These are phyloP conservation scores for Fusarium dlaminii DNA, from an alignment of 2,329 filamentous ascomycete genomes.

Conservation along the genomic window DNA sequence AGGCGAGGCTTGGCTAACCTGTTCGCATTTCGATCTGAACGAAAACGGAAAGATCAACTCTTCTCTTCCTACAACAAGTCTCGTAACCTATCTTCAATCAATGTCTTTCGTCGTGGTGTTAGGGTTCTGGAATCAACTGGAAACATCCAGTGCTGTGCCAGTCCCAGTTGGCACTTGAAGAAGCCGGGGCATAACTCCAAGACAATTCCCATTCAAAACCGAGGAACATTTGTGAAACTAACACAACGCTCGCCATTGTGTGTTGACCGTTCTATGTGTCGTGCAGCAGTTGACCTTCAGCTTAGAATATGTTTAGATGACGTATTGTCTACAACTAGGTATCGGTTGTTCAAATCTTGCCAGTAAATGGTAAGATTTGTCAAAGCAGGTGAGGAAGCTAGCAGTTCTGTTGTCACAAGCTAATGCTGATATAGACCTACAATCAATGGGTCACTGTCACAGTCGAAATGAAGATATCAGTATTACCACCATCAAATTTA, in stretches of 20 bases:
- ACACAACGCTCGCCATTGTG: not conserved
- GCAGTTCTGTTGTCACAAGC: not conserved
- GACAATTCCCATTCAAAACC: not conserved
- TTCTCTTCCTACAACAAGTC: not conserved
- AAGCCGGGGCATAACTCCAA: not conserved
- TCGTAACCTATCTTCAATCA: accelerated
- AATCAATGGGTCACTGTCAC: not conserved
- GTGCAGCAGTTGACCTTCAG: accelerated
- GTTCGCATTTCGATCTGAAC: not conserved
- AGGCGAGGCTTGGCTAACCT: not conserved
- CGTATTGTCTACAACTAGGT: not conserved
- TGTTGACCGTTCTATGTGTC: not conserved
- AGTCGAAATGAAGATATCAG: accelerated
- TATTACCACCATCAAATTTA: not conserved
- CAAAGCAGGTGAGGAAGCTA: not conserved
- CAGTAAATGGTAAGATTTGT: not conserved
- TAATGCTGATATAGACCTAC: not conserved
- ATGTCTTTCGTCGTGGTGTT: accelerated
- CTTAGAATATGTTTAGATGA: not conserved
- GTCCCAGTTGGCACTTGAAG: not conserved
- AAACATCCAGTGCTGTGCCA: not conserved
- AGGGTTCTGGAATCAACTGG: accelerated
- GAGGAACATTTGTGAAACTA: not conserved
- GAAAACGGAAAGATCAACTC: accelerated
- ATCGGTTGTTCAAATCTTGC: accelerated